A percentile compares a stretch with the other conserved stretches of the same genome.
These are phyloP conservation scores for Pisolithus orientalis DNA, from an alignment of 768 basidiomycete species.

Conservation along the genomic window DNA sequence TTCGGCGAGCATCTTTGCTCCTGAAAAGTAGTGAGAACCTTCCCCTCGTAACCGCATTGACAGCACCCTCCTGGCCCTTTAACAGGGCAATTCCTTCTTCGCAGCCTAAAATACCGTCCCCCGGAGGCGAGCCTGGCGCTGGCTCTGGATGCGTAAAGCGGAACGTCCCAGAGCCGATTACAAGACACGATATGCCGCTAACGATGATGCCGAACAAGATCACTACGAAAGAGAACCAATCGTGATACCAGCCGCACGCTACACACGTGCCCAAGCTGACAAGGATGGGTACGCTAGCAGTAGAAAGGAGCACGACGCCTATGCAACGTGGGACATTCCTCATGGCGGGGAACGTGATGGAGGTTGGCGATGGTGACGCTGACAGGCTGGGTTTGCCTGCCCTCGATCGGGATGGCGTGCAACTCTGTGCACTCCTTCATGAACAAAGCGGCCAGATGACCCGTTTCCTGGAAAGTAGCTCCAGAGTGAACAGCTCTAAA, in stretches of 20 bases:
- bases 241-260: slow-evolving; percentile 17
- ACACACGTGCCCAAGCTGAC: slow-evolving; percentile 17
- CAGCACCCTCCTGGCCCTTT: slow-evolving; percentile 21
- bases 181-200: slow-evolving; percentile 22
- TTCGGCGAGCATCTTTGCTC: background rate
- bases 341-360: background rate
- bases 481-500: slow-evolving; percentile 23
- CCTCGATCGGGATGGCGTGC: background rate
- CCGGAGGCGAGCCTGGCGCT: slow-evolving; percentile 14
- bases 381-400: slow-evolving; percentile 9
- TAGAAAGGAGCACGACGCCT: slow-evolving; percentile 4
- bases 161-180: slow-evolving; percentile 23
- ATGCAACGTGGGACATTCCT: background rate
- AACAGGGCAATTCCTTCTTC: slow-evolving; percentile 20
- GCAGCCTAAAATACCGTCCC: slow-evolving; percentile 21
- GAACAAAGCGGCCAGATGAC: slow-evolving; percentile 23
- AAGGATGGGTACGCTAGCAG: slow-evolving; percentile 17
- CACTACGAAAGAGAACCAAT: slow-evolving; percentile 26
- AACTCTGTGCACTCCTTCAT: slow-evolving; percentile 15
- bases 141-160: slow-evolving; percentile 10
- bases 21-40: slow-evolving; percentile 16
- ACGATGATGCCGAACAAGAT: slow-evolving; percentile 27
- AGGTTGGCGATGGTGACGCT: slow-evolving; percentile 16
- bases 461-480: slow-evolving; percentile 19
- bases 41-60: slow-evolving; percentile 26